Evolutionary conservation across 2,329 filamentous ascomycete genomes (phyloP).

Genomic region (Venturia effusa): DNA sequence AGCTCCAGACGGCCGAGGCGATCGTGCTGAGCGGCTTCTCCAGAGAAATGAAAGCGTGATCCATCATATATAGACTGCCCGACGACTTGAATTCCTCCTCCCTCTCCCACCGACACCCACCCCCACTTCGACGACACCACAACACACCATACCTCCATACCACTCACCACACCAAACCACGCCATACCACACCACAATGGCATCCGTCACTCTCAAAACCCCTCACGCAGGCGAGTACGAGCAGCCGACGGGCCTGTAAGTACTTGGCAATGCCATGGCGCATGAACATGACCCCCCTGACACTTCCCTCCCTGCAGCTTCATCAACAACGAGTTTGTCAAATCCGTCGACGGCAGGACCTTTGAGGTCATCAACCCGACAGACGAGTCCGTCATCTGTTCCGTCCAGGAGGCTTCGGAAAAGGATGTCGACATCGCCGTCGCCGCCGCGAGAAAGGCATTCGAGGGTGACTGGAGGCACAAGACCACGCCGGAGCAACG

Average conservation of each 20-base stretch:
- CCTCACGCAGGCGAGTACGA: conserved; percentile 50
- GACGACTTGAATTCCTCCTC: neutral
- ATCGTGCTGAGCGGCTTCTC: neutral
- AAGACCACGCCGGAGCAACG: conserved; percentile 59
- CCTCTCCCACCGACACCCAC: neutral
- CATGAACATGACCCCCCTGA: neutral
- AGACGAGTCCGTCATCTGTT: conserved; percentile 74
- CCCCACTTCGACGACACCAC: too few relatives aligned
- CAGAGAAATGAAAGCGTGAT: too few relatives aligned
- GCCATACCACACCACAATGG: conserved; percentile 20
- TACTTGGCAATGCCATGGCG: conserved; percentile 13
- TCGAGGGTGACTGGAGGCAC: conserved; percentile 59
- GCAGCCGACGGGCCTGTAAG: conserved; percentile 44
- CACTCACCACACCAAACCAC: too few relatives aligned
- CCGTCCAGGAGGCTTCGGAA: conserved; percentile 75
- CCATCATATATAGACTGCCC: neutral
- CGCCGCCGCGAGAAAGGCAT: conserved; percentile 72
- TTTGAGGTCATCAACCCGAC: conserved; percentile 88
- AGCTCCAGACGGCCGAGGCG: neutral
- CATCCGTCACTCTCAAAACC: conserved; percentile 55
- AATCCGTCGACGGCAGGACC: conserved; percentile 73
- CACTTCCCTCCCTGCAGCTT: conserved; percentile 41
- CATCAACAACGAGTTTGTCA: conserved; percentile 89
- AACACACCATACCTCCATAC: neutral
- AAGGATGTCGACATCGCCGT: conserved; percentile 78